A percentile compares a stretch with the other conserved stretches of the same genome.
Conservation (phyloP, 768 basidiomycete genomes). For the Asterophora parasitica region DNA sequence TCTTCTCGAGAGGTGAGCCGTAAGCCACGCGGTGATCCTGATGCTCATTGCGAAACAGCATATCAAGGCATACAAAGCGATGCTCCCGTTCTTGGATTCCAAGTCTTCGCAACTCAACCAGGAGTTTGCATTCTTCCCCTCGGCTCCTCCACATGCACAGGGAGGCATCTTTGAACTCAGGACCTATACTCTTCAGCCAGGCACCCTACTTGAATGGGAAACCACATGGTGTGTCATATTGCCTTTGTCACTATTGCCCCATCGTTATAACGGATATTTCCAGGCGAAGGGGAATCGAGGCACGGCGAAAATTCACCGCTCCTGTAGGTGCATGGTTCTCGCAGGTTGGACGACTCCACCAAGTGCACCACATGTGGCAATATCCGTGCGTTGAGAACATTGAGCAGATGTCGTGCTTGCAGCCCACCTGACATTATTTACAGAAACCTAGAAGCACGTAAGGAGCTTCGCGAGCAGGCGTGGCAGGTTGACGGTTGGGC, state of each 20-base stretch:
- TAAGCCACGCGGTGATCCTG: neutral
- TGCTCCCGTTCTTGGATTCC: conserved; percentile 73
- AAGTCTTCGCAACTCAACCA: conserved; percentile 79
- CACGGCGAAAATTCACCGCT: conserved; percentile 78
- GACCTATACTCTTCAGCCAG: conserved; percentile 83
- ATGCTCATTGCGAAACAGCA: conserved; percentile 39
- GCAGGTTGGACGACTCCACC: conserved; percentile 76
- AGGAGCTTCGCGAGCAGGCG: conserved; percentile 80
- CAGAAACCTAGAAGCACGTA: conserved; percentile 74
- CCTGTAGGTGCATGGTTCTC: conserved; percentile 93
- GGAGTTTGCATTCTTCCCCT: conserved; percentile 95
- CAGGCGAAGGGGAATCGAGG: conserved; percentile 93
- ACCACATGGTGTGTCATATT: conserved; percentile 63
- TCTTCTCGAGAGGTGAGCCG: conserved; percentile 56
- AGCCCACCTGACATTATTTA: conserved; percentile 8
- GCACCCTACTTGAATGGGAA: conserved; percentile 94
- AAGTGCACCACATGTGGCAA: conserved; percentile 98
- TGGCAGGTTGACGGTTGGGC: conserved; percentile 97
- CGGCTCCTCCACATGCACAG: conserved; percentile 77
- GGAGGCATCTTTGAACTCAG: conserved; percentile 95
- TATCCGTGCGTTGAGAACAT: conserved; percentile 61
- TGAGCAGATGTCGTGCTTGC: conserved; percentile 9
- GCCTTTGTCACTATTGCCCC: conserved; percentile 3
- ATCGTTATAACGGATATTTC: neutral
- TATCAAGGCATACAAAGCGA: conserved; percentile 56